These are phyloP conservation scores for Podila epicladia DNA, from an alignment of 192 early-diverging fungal species.

Conservation along the genomic window DNA sequence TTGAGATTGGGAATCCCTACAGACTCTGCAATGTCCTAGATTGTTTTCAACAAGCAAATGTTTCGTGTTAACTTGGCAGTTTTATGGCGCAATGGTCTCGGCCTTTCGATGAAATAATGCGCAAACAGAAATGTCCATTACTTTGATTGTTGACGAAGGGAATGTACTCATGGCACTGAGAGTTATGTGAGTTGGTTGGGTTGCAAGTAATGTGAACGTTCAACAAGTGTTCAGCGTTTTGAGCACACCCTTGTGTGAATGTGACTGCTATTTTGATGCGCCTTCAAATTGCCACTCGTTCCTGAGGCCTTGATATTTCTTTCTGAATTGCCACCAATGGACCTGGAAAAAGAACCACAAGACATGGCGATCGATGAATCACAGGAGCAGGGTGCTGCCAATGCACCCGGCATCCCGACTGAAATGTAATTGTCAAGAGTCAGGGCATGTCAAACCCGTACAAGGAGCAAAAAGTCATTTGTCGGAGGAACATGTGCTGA, in stretches of 20 bases:
- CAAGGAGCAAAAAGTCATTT: too few relatives aligned
- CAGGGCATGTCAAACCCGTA: too few relatives aligned
- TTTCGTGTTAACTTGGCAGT: too few relatives aligned
- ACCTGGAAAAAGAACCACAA: not conserved
- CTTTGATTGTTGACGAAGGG: conserved; percentile 50
- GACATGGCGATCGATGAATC: too few relatives aligned
- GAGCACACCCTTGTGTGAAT: not conserved
- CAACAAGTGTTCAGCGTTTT: not conserved
- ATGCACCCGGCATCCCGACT: not conserved
- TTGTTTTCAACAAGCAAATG: not conserved
- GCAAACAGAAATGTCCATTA: not conserved
- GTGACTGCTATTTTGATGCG: too few relatives aligned
- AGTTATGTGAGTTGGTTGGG: not conserved
- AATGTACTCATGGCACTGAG: conserved; percentile 37
- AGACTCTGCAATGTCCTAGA: conserved; percentile 84
- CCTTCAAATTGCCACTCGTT: too few relatives aligned
- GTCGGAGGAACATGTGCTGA: not conserved
- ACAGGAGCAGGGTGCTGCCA: not conserved
- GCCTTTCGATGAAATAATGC: not conserved
- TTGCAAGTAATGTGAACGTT: not conserved
- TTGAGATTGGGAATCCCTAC: conserved; percentile 84
- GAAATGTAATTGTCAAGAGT: conserved; percentile 12
- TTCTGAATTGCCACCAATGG: not conserved
- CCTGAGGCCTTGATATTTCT: too few relatives aligned
- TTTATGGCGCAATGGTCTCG: not conserved